Base-by-base conservation (phyloP, 495 filamentous ascomycete species). In the Cairneyella variabilis region DNA sequence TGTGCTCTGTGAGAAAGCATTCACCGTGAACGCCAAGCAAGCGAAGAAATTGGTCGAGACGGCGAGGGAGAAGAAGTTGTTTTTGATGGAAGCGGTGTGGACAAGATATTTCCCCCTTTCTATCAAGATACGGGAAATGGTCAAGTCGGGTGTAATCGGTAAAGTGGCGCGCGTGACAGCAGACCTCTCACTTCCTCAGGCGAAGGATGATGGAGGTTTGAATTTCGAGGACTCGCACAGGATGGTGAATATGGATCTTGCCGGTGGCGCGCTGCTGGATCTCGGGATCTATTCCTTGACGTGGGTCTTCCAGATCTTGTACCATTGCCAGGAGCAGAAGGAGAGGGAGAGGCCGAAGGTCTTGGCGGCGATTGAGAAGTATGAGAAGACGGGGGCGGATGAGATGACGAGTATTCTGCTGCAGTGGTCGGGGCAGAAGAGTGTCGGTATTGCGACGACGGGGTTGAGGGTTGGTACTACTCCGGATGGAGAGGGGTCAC, bases 61-160 rank as follows among this genome's bases (percentile, higher is more conserved):
- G 16, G 90, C 93, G 0, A 78, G 72, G 60, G 73, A 79, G 60
- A 95, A 95, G 78, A 80, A 83, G n/a, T 63, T 96, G 18, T 96
- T 97, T 72, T 68, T 97, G 32, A 96, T 96, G 90, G 92, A 97
- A 73, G 91, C 91, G 16, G 88, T 97, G 11, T 97, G 93, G 92
- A 97, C 91, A 34, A 74, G 92, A 20, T 93, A 88, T 66, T 95
- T 96, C 74, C 92, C 92, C 60, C 87, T 62, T 0, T 51, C 42
- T 57, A 79, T 87, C 51, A 82, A 92, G 67, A 70, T 96, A 18
- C 69, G 90, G 34, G 76, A 90, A 47, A 61, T 90, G 60, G 84
- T 95, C 49, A 76, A 72, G 49, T 25, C 22, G 5, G 60, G 60
- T 0, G 44, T 14, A 4, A 84, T 97, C 57, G 91, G 92, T 7